A percentile compares a stretch with the other conserved stretches of the same genome.
These are phyloP conservation scores for Laburnicola sp. DNA, from an alignment of 2,329 filamentous ascomycete genomes.

Conservation along the genomic window DNA sequence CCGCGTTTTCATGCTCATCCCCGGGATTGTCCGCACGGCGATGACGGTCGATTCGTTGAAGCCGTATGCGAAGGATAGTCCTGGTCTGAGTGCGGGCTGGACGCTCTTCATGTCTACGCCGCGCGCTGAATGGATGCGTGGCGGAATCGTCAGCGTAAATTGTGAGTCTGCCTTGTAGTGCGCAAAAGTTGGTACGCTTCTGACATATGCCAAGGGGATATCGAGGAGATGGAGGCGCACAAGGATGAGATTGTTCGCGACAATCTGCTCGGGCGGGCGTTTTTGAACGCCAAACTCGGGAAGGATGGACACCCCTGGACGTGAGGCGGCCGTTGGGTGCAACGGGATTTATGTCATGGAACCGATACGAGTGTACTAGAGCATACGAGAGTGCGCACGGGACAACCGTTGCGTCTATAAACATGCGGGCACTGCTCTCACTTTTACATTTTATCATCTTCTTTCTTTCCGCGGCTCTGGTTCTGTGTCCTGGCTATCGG, in stretches of 20 bases:
- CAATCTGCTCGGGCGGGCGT: conserved; percentile 31
- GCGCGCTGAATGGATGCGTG: conserved; percentile 25
- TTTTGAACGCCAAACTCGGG: conserved; percentile 23
- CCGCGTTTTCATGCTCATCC: conserved; percentile 27
- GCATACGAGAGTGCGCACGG: neutral
- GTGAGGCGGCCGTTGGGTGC: conserved; percentile 6
- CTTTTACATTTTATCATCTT: neutral
- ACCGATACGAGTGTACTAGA: conserved; percentile 7
- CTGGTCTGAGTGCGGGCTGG: conserved; percentile 13
- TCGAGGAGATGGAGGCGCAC: conserved; percentile 31
- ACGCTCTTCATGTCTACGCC: conserved; percentile 20
- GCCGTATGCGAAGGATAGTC: conserved; percentile 25
- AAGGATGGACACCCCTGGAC: conserved; percentile 23
- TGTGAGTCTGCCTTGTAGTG: conserved; percentile 20
- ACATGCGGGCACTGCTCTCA: conserved; percentile 1
- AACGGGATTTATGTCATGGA: conserved; percentile 8
- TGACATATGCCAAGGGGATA: conserved; percentile 25
- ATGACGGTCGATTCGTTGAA: conserved; percentile 17
- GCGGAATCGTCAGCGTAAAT: conserved; percentile 24
- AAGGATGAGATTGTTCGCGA: conserved; percentile 34
- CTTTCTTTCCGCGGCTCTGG: conserved; percentile 1
- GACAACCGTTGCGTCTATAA: neutral
- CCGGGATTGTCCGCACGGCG: conserved; percentile 24
- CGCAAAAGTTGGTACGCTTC: neutral
- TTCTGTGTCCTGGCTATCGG: neutral